Evolutionary conservation across 345 rosid species (phyloP).

Genomic region (Murraya paniculata): DNA sequence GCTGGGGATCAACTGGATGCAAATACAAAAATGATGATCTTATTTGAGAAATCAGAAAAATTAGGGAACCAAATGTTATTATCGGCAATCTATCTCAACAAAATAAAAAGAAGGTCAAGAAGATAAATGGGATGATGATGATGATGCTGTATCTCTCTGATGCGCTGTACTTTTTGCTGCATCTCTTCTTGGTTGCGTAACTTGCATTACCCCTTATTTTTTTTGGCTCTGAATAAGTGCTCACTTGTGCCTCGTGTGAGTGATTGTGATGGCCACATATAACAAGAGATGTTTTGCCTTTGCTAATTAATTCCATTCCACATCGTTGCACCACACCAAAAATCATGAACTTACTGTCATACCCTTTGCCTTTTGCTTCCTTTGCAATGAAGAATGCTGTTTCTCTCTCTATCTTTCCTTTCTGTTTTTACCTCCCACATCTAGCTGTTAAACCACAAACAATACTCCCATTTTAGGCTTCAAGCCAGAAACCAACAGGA

Average conservation of each 20-base stretch:
- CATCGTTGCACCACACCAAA: neutral
- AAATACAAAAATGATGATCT: no score
- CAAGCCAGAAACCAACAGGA: neutral
- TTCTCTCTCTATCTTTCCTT: neutral
- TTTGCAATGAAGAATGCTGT: constrained; percentile 10
- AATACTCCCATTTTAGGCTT: constrained; percentile 14
- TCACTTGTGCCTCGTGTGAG: neutral
- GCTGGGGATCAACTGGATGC: neutral
- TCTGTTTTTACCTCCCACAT: neutral
- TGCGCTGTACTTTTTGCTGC: neutral
- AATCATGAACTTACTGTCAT: neutral
- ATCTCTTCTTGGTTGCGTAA: constrained; percentile 1
- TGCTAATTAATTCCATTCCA: neutral
- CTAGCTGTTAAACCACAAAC: neutral
- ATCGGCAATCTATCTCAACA: neutral
- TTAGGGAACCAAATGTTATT: neutral
- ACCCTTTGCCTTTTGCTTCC: constrained; percentile 16
- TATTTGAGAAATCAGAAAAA: no score
- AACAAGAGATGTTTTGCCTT: neutral
- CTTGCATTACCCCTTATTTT: constrained; percentile 21
- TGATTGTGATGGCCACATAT: neutral
- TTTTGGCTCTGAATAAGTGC: constrained; percentile 14
- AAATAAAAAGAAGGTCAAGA: constrained; percentile 5
- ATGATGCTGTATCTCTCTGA: constrained; percentile 8
- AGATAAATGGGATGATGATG: constrained; percentile 34